Conservation (phyloP, 2,329 filamentous ascomycete species). For the Biscogniauxia marginata region DNA sequence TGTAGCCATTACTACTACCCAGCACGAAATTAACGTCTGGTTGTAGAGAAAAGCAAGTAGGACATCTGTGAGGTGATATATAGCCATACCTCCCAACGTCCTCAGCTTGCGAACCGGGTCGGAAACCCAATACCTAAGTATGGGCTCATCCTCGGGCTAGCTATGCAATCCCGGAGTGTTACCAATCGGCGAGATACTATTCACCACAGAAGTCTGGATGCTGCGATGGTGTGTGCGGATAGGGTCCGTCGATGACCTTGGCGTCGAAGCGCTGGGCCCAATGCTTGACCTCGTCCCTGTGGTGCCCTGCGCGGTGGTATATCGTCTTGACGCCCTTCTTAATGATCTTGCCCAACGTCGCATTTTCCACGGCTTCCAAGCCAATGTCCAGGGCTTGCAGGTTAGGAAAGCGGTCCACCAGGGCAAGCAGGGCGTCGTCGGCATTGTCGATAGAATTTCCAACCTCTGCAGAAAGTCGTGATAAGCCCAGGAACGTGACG, state of each 20-base stretch:
- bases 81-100: too few relatives aligned
- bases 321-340: slow-evolving; percentile 22
- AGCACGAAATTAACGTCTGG: too few relatives aligned
- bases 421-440: slow-evolving; percentile 15
- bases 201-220: not conserved
- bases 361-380: slow-evolving; percentile 17
- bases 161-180: too few relatives aligned
- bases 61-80: too few relatives aligned
- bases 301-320: slow-evolving; percentile 13
- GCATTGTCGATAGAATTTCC: slow-evolving; percentile 4
- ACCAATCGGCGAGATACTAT: too few relatives aligned
- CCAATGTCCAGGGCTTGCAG: slow-evolving; percentile 24
- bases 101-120: too few relatives aligned
- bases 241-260: slow-evolving; percentile 12
- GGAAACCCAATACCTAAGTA: too few relatives aligned
- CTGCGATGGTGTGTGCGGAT: slow-evolving; percentile 6
- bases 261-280: slow-evolving; percentile 24
- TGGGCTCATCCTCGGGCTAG: too few relatives aligned
- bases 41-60: too few relatives aligned
- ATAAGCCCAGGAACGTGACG: slow-evolving; percentile 24
- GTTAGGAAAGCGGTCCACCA: slow-evolving; percentile 26
- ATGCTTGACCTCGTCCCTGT: slow-evolving; percentile 6
- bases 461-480: slow-evolving; percentile 58
- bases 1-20: too few relatives aligned
- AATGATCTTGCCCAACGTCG: slow-evolving; percentile 21